Percentiles rank a stretch among this genome's conserved stretches.
These are phyloP conservation scores for Stereocaulon alpinum DNA, from an alignment of 495 filamentous ascomycete species.

Conservation along the genomic window DNA sequence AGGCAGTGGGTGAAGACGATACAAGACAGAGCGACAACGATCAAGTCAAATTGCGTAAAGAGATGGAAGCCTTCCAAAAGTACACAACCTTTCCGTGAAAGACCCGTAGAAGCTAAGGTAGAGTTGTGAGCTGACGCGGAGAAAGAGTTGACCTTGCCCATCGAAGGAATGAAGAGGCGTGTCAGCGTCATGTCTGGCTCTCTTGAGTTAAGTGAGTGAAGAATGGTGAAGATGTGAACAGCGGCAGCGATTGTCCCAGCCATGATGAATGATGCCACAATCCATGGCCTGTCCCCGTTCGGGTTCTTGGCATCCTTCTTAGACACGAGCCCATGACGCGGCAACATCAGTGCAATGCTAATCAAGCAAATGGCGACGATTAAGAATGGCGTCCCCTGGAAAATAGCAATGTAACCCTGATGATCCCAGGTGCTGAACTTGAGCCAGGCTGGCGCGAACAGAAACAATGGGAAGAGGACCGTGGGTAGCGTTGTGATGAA, in stretches of 20 bases:
- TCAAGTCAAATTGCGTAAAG: neutral
- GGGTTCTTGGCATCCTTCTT: neutral
- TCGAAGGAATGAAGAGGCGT: neutral
- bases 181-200: neutral
- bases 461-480: neutral
- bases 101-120: neutral
- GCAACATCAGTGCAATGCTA: neutral
- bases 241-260: neutral
- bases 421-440: neutral
- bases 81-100: neutral
- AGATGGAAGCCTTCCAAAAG: neutral
- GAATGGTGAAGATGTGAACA: neutral
- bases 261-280: slow-evolving; percentile 1
- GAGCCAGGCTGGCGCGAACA: neutral
- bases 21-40: neutral
- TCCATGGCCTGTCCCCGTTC: neutral
- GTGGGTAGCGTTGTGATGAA: neutral
- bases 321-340: neutral
- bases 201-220: neutral
- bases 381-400: neutral
- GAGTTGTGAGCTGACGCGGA: neutral
- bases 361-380: neutral
- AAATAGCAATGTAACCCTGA: slow-evolving; percentile 2
- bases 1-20: slow-evolving; percentile 1
- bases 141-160: neutral